phyloP scores from a whole-genome alignment of 352 stramenopile genomes.

The Hyaloperonospora brassicae region DNA sequence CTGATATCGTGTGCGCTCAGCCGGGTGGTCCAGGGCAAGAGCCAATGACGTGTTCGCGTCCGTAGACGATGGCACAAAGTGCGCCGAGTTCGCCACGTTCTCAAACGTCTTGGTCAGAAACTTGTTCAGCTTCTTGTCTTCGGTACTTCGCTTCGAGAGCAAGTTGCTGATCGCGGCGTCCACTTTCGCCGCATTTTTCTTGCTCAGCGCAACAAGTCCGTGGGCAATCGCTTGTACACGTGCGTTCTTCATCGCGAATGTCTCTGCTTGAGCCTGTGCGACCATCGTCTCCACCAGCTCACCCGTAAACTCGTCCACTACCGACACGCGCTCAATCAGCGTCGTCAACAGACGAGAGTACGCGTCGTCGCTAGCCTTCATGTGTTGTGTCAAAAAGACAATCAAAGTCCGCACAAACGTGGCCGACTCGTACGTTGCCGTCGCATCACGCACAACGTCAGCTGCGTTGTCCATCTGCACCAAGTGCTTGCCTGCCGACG shows the following conservation, averaged over 20 bases:
- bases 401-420: conserved; percentile 61
- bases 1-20: conserved; percentile 63
- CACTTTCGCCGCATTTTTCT: conserved; percentile 49
- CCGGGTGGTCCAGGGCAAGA: conserved; percentile 72
- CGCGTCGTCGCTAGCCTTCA: conserved; percentile 32
- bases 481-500: conserved; percentile 53
- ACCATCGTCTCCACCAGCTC: conserved; percentile 48
- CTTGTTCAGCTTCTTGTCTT: conserved; percentile 42
- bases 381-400: conserved; percentile 39
- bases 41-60: conserved; percentile 69
- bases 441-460: conserved; percentile 54
- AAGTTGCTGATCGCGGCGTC: conserved; percentile 33
- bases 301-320: conserved; percentile 39
- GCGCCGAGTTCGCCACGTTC: conserved; percentile 64
- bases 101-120: conserved; percentile 66
- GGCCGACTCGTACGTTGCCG: conserved; percentile 58
- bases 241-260: conserved; percentile 31
- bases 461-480: conserved; percentile 58
- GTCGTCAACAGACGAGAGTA: conserved; percentile 33
- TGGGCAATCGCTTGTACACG: conserved; percentile 41
- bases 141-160: conserved; percentile 22
- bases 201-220: conserved; percentile 43
- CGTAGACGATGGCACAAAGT: conserved; percentile 55
- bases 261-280: conserved; percentile 29
- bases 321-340: conserved; percentile 34